Conservation (phyloP, 495 filamentous ascomycete genomes). For the Tuber calosporum region DNA sequence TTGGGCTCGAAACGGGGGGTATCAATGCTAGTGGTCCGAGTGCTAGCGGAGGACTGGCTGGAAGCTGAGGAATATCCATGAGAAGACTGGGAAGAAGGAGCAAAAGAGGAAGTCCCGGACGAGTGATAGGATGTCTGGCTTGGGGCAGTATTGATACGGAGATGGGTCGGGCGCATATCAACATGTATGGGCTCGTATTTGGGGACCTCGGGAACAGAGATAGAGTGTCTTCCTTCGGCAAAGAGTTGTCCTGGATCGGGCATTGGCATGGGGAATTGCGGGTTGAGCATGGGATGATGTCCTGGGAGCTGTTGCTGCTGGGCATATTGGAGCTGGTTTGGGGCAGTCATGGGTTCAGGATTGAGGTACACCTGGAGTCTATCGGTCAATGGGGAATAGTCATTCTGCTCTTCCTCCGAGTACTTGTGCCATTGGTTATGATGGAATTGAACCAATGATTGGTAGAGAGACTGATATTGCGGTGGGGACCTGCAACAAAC, state of each 20-base stretch:
- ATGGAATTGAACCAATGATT: slow-evolving; percentile 37
- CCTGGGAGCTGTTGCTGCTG: slow-evolving; percentile 26
- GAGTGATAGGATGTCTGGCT: slow-evolving; percentile 30
- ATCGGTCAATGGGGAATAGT: slow-evolving; percentile 33
- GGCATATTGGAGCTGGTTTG: slow-evolving; percentile 26
- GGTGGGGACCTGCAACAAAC: slow-evolving; percentile 40
- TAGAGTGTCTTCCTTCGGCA: slow-evolving; percentile 16
- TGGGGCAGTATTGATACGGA: slow-evolving; percentile 19
- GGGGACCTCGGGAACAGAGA: slow-evolving; percentile 25
- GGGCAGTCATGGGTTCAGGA: slow-evolving; percentile 13
- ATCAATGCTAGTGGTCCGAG: slow-evolving; percentile 38
- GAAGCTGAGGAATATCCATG: slow-evolving; percentile 40
- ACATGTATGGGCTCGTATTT: slow-evolving; percentile 24
- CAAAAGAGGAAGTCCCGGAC: slow-evolving; percentile 31
- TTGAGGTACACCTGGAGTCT: slow-evolving; percentile 34
- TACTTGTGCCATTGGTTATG: slow-evolving; percentile 39
- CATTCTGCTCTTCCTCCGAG: slow-evolving; percentile 39
- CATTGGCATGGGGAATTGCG: slow-evolving; percentile 14
- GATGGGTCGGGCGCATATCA: slow-evolving; percentile 29
- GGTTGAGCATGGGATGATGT: slow-evolving; percentile 22
- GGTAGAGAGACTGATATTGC: slow-evolving; percentile 37
- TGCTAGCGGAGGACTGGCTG: slow-evolving; percentile 36
- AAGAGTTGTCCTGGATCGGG: slow-evolving; percentile 19
- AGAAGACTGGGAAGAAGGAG: slow-evolving; percentile 35
- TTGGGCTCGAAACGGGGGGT: slow-evolving; percentile 38